Base-by-base conservation (phyloP, 2,329 filamentous ascomycete genomes). In the Arthrobotrys pseudoclavata region DNA sequence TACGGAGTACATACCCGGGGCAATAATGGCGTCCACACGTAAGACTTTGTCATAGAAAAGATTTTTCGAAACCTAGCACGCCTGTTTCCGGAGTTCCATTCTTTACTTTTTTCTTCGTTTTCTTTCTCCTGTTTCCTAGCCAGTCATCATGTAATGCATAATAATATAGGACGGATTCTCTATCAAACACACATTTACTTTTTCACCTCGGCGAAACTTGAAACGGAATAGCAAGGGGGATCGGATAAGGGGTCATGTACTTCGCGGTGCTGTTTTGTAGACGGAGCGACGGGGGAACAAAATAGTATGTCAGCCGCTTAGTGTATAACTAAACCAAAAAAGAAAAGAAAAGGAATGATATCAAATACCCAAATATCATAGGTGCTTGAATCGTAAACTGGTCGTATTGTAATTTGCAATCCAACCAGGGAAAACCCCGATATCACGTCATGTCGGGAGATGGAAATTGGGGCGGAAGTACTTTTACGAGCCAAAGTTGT, bases 151-250 rank as follows among this genome's bases (percentile, higher is more conserved):
- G 52, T 69, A 69, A 61, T 60, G 24, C 66, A 61, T 48, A 69
- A 69, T 69, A 60, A 29, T 47, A 40, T 24, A 53, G 50, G 26
- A 67, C 24, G 47, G 34, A 67, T 42, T 40, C 15, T 26, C 48
- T 50, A 26, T n/a, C n/a, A n/a, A n/a, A n/a, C n/a, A n/a, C n/a
- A n/a, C n/a, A n/a, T n/a, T n/a, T n/a, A n/a, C n/a, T 20, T 20
- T 18, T 50, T 24, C 31, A 15, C 55, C 34, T 68, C 70, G 62
- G 70, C 70, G 70, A 68, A n/a, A 68, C 29, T 29, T 55, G 69
- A 72, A 66, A 67, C 61, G 47, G 5, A 12, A 12, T 72, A 66
- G 45, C 26, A 45, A 57, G 61, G 61, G 69, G 48, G 4, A n/a
- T n/a, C n/a, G n/a, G n/a, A 13, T n/a, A 42, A 18, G 40, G 40